Evolutionary conservation across 169 alveolate genomes (phyloP), one percentile per base, ranked within the genome.

Genomic region (Toxoplasma gondii): DNA sequence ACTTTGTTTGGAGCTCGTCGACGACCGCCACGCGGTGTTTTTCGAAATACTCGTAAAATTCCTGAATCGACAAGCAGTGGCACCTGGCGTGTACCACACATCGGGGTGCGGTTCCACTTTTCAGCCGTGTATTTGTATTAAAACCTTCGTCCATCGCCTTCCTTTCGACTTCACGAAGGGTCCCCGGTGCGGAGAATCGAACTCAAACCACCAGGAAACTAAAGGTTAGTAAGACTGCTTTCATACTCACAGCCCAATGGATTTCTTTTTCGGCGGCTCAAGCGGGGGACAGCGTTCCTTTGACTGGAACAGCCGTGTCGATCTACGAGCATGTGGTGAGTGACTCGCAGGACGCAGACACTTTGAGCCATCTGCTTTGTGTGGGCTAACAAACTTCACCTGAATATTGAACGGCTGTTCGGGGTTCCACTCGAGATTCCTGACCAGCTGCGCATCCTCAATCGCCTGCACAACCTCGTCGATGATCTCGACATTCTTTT

Each of bases 11-110:
- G 81, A 98, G 97, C 44, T 97, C 98, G 53, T 96, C 98, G 7
- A 97, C 96, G 7, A 96, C 96, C 88, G 96, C 96, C 80, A 96
- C 96, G 39, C 98, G 95, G 93, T 97, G 98, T 88, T 97, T 96
- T 93, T 98, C 99, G 95, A 98, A 97, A 96, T 95, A 97, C 86
- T 97, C 98, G 88, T 96, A 94, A 94, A 98, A 98, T 64, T 97
- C 98, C 96, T 94, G 12, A 49, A 4, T 7, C 4, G 58, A 49
- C 22, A 49, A 49, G 58, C n/a, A 29, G 82, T 12, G 82, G 34
- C 17, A 69, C 19, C 34, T 29, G 82, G 82, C 2, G 82, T 69
- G 2, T 34, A 69, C 5, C 4, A 31, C 34, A 5, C n/a, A 22
- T 31, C n/a, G 34, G 82, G 82, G 34, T 69, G 34, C 17, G 43